phyloP scores from a whole-genome alignment of 2,329 filamentous ascomycete species.

The Arthrobotrys sinensis region DNA sequence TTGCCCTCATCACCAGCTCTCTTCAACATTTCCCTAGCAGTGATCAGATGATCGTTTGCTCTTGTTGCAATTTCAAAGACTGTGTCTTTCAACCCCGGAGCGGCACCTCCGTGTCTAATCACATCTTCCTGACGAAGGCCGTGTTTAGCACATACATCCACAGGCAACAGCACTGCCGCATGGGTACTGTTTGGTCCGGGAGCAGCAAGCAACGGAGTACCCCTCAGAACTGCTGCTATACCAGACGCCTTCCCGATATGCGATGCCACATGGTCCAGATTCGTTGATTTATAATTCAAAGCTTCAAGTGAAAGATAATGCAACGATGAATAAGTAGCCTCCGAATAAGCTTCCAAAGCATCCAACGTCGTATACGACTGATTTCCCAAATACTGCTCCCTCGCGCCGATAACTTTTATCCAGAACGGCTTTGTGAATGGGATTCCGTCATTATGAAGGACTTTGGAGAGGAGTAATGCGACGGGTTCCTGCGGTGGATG shows the following conservation, averaged over 20 bases:
- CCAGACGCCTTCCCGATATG: conserved; percentile 96
- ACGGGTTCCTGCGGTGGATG: conserved; percentile 89
- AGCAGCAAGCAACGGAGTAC: conserved; percentile 88
- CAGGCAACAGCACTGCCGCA: conserved; percentile 81
- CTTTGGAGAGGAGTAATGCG: conserved; percentile 83
- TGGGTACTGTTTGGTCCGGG: conserved; percentile 67
- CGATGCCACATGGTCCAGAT: conserved; percentile 91
- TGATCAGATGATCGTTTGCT: conserved; percentile 95
- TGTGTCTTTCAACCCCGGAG: conserved; percentile 86
- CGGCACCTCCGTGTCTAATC: conserved; percentile 80
- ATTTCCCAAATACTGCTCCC: conserved; percentile 87
- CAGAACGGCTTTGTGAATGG: conserved; percentile 70
- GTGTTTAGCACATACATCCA: conserved; percentile 89
- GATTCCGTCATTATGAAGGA: conserved; percentile 74
- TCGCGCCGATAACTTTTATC: conserved; percentile 81
- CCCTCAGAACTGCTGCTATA: conserved; percentile 87
- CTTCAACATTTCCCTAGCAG: conserved; percentile 89
- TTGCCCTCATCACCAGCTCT: conserved; percentile 84
- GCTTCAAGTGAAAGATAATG: conserved; percentile 89
- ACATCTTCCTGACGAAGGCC: conserved; percentile 91
- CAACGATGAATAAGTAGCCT: conserved; percentile 93
- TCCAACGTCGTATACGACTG: conserved; percentile 82
- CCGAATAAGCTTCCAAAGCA: conserved; percentile 87
- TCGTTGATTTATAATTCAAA: conserved; percentile 83
- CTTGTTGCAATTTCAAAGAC: conserved; percentile 93